phyloP scores from a whole-genome alignment of 768 basidiomycete species.

The Leccinellum luteum region DNA sequence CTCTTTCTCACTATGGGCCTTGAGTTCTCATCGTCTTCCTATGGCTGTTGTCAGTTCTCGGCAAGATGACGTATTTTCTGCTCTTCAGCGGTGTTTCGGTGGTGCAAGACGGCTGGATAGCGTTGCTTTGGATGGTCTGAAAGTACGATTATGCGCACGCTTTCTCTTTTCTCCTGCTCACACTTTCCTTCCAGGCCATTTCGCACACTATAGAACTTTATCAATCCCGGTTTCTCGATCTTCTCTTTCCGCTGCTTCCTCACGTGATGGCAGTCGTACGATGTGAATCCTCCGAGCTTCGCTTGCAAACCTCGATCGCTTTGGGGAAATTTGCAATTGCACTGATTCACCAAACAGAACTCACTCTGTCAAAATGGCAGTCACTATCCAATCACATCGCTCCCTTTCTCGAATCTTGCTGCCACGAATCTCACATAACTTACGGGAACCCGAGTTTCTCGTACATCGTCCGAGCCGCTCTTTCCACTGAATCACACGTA shows the following conservation, averaged over 20 bases:
- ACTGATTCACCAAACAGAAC: slow-evolving; percentile 32
- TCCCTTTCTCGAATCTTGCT: slow-evolving; percentile 22
- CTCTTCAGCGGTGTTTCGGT: slow-evolving; percentile 38
- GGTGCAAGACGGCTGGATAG: slow-evolving; percentile 18
- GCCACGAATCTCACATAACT: slow-evolving; percentile 2
- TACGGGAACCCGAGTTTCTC: slow-evolving; percentile 20
- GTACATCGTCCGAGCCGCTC: slow-evolving; percentile 26
- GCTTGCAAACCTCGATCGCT: slow-evolving; percentile 20
- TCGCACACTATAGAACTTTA: slow-evolving; percentile 22
- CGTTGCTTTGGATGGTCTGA: slow-evolving; percentile 27
- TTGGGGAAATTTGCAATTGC: slow-evolving; percentile 26
- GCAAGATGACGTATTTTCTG: slow-evolving; percentile 31
- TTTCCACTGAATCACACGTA: slow-evolving; percentile 21
- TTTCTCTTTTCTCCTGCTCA: slow-evolving; percentile 4
- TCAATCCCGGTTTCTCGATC: slow-evolving; percentile 15
- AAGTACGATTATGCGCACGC: slow-evolving; percentile 15
- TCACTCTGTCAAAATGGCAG: slow-evolving; percentile 28
- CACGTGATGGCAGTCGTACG: slow-evolving; percentile 14
- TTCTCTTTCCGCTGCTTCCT: slow-evolving; percentile 23
- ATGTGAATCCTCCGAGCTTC: slow-evolving; percentile 14
- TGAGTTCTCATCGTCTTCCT: slow-evolving; percentile 51
- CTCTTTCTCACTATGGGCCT: slow-evolving; percentile 47
- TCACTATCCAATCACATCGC: slow-evolving; percentile 27
- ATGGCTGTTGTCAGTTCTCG: slow-evolving; percentile 34
- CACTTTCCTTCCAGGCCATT: slow-evolving; percentile 16